Percentiles rank a stretch among this genome's conserved stretches.
These are phyloP conservation scores for Mucor mucedo DNA, from an alignment of 371 early-diverging fungal species.

Conservation along the genomic window DNA sequence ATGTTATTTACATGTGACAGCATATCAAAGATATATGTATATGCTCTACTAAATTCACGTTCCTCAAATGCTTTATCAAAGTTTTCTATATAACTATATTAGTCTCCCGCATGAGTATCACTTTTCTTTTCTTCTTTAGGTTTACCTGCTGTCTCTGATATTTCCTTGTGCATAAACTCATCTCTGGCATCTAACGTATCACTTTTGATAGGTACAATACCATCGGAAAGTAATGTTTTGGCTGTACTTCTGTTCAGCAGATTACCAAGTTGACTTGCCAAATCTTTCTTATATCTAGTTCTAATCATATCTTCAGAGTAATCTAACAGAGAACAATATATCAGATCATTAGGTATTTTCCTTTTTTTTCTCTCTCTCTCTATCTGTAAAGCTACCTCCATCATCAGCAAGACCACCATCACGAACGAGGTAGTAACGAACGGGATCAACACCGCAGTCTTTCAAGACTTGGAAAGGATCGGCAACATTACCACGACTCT, in stretches of 20 bases:
- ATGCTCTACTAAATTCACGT: conserved; percentile 57
- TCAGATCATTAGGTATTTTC: not conserved
- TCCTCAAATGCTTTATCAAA: conserved; percentile 48
- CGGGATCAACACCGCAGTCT: conserved; percentile 81
- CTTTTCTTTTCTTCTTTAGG: not conserved
- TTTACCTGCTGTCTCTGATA: conserved; percentile 53
- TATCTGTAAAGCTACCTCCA: conserved; percentile 54
- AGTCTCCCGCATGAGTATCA: not conserved
- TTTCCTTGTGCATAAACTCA: conserved; percentile 35
- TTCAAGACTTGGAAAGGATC: conserved; percentile 79
- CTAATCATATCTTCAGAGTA: conserved; percentile 72
- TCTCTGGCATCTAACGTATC: conserved; percentile 39
- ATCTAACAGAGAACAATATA: conserved; percentile 53
- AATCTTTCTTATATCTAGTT: conserved; percentile 76
- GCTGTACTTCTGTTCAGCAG: conserved; percentile 73
- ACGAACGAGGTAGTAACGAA: conserved; percentile 90
- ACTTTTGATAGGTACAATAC: conserved; percentile 46
- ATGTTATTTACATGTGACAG: conserved; percentile 54
- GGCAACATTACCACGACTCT: conserved; percentile 89
- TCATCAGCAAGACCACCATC: conserved; percentile 91
- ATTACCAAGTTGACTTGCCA: conserved; percentile 90
- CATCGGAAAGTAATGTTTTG: conserved; percentile 59
- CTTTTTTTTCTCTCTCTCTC: not conserved
- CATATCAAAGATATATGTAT: conserved; percentile 59
- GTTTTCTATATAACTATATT: conserved; percentile 18